A percentile compares a stretch with the other conserved stretches of the same genome.
Evolutionary conservation across 192 early-diverging fungal genomes (phyloP).

Genomic region (Backusella sp.): DNA sequence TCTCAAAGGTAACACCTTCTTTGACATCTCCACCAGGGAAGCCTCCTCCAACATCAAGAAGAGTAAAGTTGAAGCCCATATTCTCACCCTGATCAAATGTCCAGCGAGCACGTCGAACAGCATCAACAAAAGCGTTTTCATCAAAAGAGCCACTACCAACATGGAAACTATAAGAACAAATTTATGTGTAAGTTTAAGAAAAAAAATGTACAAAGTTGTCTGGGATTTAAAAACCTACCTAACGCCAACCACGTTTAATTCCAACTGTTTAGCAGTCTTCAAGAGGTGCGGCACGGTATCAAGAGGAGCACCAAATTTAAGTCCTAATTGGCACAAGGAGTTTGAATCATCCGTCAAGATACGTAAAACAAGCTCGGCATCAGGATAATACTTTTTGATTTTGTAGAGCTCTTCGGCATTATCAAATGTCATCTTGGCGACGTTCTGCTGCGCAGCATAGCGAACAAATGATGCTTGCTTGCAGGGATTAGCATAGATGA

Average conservation of each 20-base stretch:
- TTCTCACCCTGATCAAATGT: constrained; percentile 87
- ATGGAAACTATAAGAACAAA: constrained; percentile 71
- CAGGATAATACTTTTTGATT: constrained; percentile 78
- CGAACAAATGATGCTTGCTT: constrained; percentile 95
- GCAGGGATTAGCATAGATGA: constrained; percentile 90
- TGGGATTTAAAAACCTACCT: constrained; percentile 28
- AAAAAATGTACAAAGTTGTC: background rate
- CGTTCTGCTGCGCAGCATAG: constrained; percentile 72
- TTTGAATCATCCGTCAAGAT: constrained; percentile 95
- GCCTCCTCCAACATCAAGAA: constrained; percentile 92
- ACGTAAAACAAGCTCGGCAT: constrained; percentile 88
- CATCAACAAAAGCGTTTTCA: constrained; percentile 86
- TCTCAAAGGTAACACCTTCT: constrained; percentile 79
- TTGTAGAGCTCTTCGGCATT: constrained; percentile 98
- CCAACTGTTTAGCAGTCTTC: constrained; percentile 72
- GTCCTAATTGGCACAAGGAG: constrained; percentile 86
- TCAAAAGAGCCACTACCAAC: constrained; percentile 95
- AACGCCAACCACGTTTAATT: constrained; percentile 86
- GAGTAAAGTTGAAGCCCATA: constrained; percentile 69
- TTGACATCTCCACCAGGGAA: constrained; percentile 83
- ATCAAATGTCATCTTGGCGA: constrained; percentile 97
- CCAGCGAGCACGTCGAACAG: constrained; percentile 77
- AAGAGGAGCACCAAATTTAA: constrained; percentile 95
- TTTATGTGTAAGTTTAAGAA: background rate
- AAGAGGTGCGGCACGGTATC: constrained; percentile 67